A percentile compares a stretch with the other conserved stretches of the same genome.
These are phyloP conservation scores for Penicillium flavigenum DNA, from an alignment of 495 filamentous ascomycete species.

Conservation along the genomic window DNA sequence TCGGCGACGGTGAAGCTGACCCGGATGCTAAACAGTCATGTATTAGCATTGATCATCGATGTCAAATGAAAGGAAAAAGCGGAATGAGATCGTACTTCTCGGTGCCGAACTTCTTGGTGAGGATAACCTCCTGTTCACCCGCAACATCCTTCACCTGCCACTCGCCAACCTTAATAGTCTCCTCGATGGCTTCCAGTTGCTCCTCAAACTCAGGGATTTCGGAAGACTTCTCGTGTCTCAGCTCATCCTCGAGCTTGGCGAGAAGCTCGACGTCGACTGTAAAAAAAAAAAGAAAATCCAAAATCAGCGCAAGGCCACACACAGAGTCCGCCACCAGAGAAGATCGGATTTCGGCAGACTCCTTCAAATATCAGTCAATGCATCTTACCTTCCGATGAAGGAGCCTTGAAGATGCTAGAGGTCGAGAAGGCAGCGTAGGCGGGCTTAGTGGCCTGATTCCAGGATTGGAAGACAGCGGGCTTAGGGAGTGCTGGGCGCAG, in stretches of 20 bases:
- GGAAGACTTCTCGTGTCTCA: slow-evolving; percentile 48
- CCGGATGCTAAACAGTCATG: slow-evolving; percentile 62
- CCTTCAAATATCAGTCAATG: neutral
- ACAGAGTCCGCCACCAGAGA: neutral
- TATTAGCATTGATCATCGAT: slow-evolving; percentile 17
- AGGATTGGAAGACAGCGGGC: slow-evolving; percentile 47
- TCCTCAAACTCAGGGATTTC: slow-evolving; percentile 39
- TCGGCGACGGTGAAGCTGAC: slow-evolving; percentile 93
- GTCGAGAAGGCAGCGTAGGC: slow-evolving; percentile 73
- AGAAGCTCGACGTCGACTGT: slow-evolving; percentile 49
- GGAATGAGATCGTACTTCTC: slow-evolving; percentile 64
- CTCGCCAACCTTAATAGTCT: slow-evolving; percentile 76
- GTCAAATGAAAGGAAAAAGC: slow-evolving; percentile 1
- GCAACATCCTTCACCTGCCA: slow-evolving; percentile 68
- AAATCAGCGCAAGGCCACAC: slow-evolving; percentile 13
- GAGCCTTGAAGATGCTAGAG: slow-evolving; percentile 54
- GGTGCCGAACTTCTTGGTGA: slow-evolving; percentile 79
- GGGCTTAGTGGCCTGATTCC: slow-evolving; percentile 52
- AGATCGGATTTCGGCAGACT: slow-evolving; percentile 1
- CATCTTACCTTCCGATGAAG: slow-evolving; percentile 56
- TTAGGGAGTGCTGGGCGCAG: slow-evolving; percentile 50
- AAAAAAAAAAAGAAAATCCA: slow-evolving; percentile 7
- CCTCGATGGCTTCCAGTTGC: slow-evolving; percentile 70
- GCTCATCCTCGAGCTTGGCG: slow-evolving; percentile 49
- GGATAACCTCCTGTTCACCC: slow-evolving; percentile 82